These are phyloP conservation scores for Solanum ossicruentum DNA, from an alignment of 257 asterid genomes.

Conservation along the genomic window DNA sequence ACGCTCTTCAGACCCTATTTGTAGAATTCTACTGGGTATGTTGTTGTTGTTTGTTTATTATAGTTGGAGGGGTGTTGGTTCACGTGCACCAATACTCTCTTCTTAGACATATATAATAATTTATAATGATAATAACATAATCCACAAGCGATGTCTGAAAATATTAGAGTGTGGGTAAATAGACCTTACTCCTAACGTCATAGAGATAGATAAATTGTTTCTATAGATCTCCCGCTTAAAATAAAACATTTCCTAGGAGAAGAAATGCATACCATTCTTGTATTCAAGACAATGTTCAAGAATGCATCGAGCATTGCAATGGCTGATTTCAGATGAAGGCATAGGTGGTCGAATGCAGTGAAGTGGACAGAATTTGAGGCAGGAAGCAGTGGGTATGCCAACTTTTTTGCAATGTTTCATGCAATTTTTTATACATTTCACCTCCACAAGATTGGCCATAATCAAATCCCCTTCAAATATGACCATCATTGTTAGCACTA, in stretches of 20 bases:
- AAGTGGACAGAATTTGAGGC: constrained; percentile 1
- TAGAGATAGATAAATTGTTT: rapidly evolving
- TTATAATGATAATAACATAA: no score
- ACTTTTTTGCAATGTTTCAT: not conserved
- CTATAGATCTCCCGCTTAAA: not conserved
- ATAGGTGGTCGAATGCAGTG: not conserved
- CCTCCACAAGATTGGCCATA: not conserved
- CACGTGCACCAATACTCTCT: not conserved
- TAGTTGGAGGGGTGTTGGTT: not conserved
- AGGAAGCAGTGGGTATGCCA: not conserved
- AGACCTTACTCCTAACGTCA: not conserved
- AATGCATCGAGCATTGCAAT: not conserved
- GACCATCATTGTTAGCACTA: not conserved
- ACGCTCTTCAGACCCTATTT: no score
- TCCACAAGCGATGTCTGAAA: no score
- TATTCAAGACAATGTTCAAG: not conserved
- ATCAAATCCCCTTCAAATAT: not conserved
- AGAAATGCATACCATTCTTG: not conserved
- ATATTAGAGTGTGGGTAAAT: no score
- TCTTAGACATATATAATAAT: no score
- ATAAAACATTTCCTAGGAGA: not conserved
- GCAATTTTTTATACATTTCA: not conserved
- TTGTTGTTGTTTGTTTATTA: no score
- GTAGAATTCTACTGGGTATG: no score
- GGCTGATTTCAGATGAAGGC: not conserved